Conservation (phyloP, 2,329 filamentous ascomycete species). For the Penicillium sp. region DNA sequence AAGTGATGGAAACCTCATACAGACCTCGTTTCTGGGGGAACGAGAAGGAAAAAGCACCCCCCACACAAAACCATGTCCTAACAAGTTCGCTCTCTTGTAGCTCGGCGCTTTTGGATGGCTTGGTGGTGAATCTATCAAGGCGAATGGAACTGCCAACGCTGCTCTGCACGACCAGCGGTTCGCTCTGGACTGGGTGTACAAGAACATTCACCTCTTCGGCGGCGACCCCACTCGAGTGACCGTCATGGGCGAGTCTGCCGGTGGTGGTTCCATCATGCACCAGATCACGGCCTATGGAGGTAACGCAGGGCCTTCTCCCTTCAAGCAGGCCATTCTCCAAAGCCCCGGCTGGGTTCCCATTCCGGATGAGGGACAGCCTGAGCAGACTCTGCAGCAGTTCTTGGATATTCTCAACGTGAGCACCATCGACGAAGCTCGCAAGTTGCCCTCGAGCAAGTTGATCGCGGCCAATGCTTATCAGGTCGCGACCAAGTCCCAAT, state of each 20-base stretch:
- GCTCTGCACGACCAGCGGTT: slow-evolving; percentile 51
- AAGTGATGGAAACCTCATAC: slow-evolving; percentile 5
- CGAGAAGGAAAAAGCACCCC: too few species aligned
- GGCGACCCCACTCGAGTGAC: slow-evolving; percentile 48
- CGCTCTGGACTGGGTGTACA: slow-evolving; percentile 53
- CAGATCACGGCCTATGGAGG: slow-evolving; percentile 52
- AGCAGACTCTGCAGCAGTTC: slow-evolving; percentile 36
- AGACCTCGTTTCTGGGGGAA: too few species aligned
- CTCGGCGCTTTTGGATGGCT: slow-evolving; percentile 47
- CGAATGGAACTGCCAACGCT: slow-evolving; percentile 44
- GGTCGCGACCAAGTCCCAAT: slow-evolving; percentile 29
- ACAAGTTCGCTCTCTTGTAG: slow-evolving; percentile 5
- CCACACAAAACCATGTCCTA: background rate
- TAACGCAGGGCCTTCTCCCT: slow-evolving; percentile 30
- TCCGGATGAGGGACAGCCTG: slow-evolving; percentile 31
- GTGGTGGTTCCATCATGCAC: slow-evolving; percentile 50
- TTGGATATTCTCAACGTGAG: slow-evolving; percentile 39
- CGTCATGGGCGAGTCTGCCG: slow-evolving; percentile 42
- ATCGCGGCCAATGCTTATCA: slow-evolving; percentile 43
- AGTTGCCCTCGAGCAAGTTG: slow-evolving; percentile 35
- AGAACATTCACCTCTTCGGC: slow-evolving; percentile 51
- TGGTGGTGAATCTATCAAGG: slow-evolving; percentile 40
- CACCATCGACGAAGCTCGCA: slow-evolving; percentile 41
- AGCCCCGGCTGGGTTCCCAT: slow-evolving; percentile 38
- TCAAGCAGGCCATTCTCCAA: slow-evolving; percentile 41